These are phyloP conservation scores for Perkinsus marinus DNA, from an alignment of 169 alveolate species.

Conservation along the genomic window DNA sequence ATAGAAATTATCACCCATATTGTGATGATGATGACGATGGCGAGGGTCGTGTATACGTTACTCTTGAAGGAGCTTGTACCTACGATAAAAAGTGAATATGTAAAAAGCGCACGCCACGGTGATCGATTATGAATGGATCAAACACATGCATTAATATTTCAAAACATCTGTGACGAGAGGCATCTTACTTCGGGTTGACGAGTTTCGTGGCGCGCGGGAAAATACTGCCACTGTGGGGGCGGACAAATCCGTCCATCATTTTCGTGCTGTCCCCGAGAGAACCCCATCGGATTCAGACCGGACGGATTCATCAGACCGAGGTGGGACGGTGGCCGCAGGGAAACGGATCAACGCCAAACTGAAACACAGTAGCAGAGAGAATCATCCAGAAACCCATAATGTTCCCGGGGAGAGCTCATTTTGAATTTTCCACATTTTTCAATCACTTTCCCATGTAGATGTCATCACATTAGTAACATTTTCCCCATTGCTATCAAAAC, in stretches of 20 bases:
- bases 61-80: background rate
- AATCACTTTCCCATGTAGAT: no score
- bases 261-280: background rate
- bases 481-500: no score
- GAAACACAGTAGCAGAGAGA: background rate
- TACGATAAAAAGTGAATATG: background rate
- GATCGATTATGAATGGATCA: background rate
- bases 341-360: background rate
- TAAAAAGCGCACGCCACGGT: background rate
- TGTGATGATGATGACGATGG: background rate
- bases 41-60: background rate
- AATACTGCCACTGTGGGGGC: background rate
- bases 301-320: background rate
- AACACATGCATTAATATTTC: background rate
- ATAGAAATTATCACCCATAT: background rate
- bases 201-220: background rate
- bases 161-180: background rate
- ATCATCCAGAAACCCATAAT: no score
- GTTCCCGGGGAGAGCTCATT: no score
- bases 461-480: no score
- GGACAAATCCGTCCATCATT: background rate
- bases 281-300: background rate
- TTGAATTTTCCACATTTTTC: no score
- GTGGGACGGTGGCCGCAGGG: background rate
- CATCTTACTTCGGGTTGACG: background rate